These are phyloP conservation scores for Trichoderma citrinoviride DNA, from an alignment of 2,329 filamentous ascomycete species.

Conservation along the genomic window DNA sequence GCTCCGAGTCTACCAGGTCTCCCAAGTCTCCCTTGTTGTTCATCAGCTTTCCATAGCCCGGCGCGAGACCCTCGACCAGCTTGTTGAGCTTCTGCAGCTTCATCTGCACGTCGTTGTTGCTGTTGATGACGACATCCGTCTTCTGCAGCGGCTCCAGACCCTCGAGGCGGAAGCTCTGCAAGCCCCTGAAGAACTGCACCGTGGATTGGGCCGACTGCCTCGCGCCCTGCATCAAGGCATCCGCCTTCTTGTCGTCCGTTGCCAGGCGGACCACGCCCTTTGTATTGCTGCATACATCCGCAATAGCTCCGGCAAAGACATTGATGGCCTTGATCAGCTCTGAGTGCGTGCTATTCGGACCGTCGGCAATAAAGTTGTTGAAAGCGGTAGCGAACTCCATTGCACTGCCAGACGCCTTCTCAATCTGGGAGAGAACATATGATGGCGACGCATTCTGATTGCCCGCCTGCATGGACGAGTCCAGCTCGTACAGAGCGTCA, in stretches of 20 bases:
- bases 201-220: conserved; percentile 82
- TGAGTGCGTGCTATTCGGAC: conserved; percentile 82
- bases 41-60: conserved; percentile 77
- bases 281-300: conserved; percentile 92
- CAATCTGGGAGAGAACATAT: conserved; percentile 93
- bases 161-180: conserved; percentile 91
- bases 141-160: conserved; percentile 88
- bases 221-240: conserved; percentile 77
- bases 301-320: conserved; percentile 83
- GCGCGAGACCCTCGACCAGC: conserved; percentile 86
- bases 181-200: conserved; percentile 89
- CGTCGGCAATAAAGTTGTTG: conserved; percentile 98
- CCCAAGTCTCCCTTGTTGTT: conserved; percentile 82
- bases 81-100: conserved; percentile 92
- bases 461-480: conserved; percentile 96
- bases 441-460: conserved; percentile 96
- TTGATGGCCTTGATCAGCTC: conserved; percentile 93
- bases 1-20: conserved; percentile 86
- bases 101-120: conserved; percentile 93
- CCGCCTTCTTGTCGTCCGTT: conserved; percentile 91
- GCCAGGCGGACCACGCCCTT: conserved; percentile 93
- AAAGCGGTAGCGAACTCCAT: conserved; percentile 98
- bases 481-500: conserved; percentile 93
- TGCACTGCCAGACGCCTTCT: conserved; percentile 90
- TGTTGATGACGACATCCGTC: conserved; percentile 96